Evolutionary conservation across 2,329 filamentous ascomycete species (phyloP), one percentile per base, ranked within the genome.

Genomic region (Fusarium pseudograminearum): DNA sequence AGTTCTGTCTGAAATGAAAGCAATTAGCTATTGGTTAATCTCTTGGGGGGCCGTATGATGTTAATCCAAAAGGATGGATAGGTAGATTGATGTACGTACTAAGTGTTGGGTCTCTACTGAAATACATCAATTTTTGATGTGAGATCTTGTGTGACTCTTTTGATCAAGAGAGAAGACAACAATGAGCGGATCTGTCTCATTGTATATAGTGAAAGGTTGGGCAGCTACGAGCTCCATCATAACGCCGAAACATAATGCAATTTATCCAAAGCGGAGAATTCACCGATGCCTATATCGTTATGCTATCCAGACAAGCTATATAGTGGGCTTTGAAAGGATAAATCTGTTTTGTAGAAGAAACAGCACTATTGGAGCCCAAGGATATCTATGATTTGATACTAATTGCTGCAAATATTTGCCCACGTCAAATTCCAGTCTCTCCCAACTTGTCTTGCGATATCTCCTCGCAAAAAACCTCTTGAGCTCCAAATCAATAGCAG

Each of bases 241-340:
- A 74, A 74, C 71, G 57, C 30, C 22, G 36, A 71, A 73, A 45
- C 71, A 74, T 74, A 74, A 74, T 62, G 62, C 44, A n/a, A 38
- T 5, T 30, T 9, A 46, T 46, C 16, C 24, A 15, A 8, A 41
- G 28, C 15, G 12, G 34, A 33, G 18, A 24, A 57, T 34, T 4
- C 18, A 14, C 9, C 7, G 10, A 24, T 11, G n/a, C 12, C 24
- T 8, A 56, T 8, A 4, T 30, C 15, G 15, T 36, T 38, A 50
- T 30, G n/a, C n/a, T 47, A 45, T 11, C 28, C 15, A 40, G 34
- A 30, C n/a, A 22, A 22, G 24, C 18, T 10, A 28, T 41, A 7
- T 12, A 8, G 16, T 34, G 48, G 10, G 16, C 3, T 41, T 20
- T 6, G n/a, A 5, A 40, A 22, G 3, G 16, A 9, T 9, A 22